These are phyloP conservation scores for Lentinula boryana DNA, from an alignment of 768 basidiomycete genomes.

Conservation along the genomic window DNA sequence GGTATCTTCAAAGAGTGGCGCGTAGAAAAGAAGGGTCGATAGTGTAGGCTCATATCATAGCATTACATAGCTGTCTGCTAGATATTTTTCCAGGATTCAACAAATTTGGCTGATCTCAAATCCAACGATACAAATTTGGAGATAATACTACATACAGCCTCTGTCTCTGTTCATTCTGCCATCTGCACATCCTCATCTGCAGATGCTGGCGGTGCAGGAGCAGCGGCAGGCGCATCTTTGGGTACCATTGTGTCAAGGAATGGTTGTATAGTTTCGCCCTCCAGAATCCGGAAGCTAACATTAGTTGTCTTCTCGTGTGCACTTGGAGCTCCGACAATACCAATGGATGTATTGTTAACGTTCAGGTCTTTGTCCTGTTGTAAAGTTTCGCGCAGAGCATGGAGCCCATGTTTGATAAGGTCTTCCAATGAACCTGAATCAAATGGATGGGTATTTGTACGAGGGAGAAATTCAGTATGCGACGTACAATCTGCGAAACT, in stretches of 20 bases:
- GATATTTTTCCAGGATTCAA: too few relatives aligned
- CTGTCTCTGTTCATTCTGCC: constrained; percentile 35
- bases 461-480: neutral
- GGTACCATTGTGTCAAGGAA: constrained; percentile 77
- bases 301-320: constrained; percentile 46
- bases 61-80: too few relatives aligned
- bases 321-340: constrained; percentile 77
- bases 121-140: neutral
- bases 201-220: constrained; percentile 28
- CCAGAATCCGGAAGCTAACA: constrained; percentile 77
- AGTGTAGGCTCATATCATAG: constrained; percentile 7
- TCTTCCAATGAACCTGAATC: constrained; percentile 73
- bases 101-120: neutral
- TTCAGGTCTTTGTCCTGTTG: constrained; percentile 98
- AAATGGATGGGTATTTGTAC: neutral
- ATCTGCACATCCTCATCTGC: constrained; percentile 83
- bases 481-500: constrained; percentile 72
- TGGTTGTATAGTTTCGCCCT: constrained; percentile 69
- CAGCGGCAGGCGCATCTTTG: constrained; percentile 47
- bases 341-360: constrained; percentile 89
- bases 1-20: constrained; percentile 93
- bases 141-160: neutral
- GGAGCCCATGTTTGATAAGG: constrained; percentile 87
- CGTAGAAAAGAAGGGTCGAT: constrained; percentile 73
- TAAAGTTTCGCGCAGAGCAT: constrained; percentile 92